A percentile compares a stretch with the other conserved stretches of the same genome.
Conservation (phyloP, 2,329 filamentous ascomycete species). For the Calonectria hongkongensis region DNA sequence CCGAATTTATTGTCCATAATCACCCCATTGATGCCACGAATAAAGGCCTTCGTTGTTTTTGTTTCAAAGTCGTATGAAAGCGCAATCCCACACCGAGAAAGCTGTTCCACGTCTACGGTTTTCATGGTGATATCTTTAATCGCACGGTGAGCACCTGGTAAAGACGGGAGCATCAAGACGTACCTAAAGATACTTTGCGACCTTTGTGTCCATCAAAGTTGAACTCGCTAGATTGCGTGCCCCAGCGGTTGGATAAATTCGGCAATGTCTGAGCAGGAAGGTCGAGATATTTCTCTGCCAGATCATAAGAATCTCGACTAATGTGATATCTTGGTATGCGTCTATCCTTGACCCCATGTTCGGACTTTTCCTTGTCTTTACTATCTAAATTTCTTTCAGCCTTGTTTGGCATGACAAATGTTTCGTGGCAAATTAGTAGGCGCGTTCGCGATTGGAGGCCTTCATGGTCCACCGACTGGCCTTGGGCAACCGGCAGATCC, state of each 20-base stretch:
- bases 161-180: not conserved
- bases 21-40: not conserved
- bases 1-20: not conserved
- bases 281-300: not conserved
- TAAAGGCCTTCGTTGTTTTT: not conserved
- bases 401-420: not conserved
- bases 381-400: not conserved
- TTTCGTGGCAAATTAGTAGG: not conserved
- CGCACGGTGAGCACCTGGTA: not conserved
- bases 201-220: not conserved
- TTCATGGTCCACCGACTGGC: not conserved
- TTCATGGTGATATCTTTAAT: not conserved
- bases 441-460: not conserved
- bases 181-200: not conserved
- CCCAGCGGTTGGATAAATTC: not conserved
- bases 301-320: not conserved
- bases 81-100: not conserved
- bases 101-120: not conserved
- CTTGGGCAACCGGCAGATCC: not conserved
- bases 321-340: not conserved
- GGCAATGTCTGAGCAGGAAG: not conserved
- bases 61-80: not conserved
- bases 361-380: not conserved
- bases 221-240: not conserved
- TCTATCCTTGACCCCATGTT: not conserved